Base-by-base conservation (phyloP, 2,329 filamentous ascomycete genomes). In the Calcarisporium arbuscula region DNA sequence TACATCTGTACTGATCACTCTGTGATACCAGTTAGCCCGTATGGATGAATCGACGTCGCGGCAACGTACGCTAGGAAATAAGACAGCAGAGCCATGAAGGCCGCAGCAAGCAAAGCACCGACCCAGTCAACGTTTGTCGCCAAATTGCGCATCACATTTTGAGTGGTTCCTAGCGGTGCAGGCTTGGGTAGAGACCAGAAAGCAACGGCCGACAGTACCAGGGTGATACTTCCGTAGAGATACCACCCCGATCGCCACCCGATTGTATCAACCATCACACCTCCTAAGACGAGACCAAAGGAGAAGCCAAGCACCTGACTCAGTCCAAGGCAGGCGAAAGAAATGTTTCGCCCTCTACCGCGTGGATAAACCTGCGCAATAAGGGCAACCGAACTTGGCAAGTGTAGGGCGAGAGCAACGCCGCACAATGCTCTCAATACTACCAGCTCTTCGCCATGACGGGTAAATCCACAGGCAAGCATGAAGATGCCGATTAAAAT, bases 21-120 rank as follows among this genome's bases (percentile, higher is more conserved):
- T 60, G 32, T 26, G 6, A 19, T 2, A 1, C 11, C 1, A 5
- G 17, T 15, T 36, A 22, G 15, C 26, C 3, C 7, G 15, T 12
- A 19, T 14, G n/a, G n/a, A n/a, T n/a, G n/a, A n/a, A n/a, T n/a
- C n/a, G 19, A 16, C 17, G 20, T 11, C 19, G 18, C 4, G 17
- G 31, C 4, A 20, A 61, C 66, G 55, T 47, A 70, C 67, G 68
- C 68, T n/a, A 75, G 56, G n/a, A 70, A 58, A 43, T 76, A 76
- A 3, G 63, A 71, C 3, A 75, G 50, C 34, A 72, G 49, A 1
- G 63, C 67, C 40, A 77, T 54, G 14, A 59, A 65, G 0, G 58
- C 50, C 21, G 64, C 67, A 2, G 64, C 65, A 4, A 76, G 58
- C 1, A 61, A 16, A 1, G 68, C 68, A 0, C 73, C 73, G 16